Evolutionary conservation across 2,329 filamentous ascomycete genomes (phyloP), one percentile per base, ranked within the genome.

Genomic region (Bipolaris oryzae): DNA sequence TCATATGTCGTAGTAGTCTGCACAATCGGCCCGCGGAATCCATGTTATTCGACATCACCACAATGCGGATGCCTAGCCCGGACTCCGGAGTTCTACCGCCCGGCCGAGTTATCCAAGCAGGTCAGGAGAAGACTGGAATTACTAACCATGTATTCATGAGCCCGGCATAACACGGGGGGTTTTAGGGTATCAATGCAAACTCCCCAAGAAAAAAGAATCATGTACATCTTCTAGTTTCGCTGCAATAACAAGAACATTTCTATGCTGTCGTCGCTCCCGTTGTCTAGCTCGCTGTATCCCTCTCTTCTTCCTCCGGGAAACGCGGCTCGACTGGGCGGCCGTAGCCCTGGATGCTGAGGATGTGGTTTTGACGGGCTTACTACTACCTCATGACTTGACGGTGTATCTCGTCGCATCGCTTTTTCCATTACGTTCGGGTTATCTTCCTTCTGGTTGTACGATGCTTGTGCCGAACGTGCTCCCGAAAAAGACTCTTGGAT

Each of bases 211-310:
- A 41, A 10, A 21, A n/a, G 23, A 42, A 11, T 42, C 21, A 9
- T 7, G 21, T 23, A 42, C 23, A 42, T 15, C 38, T 42, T 42
- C 25, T 33, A 52, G 10, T 56, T 35, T 18, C 31, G 48, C 25
- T 57, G 57, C 16, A 57, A 34, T 10, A 59, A 35, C 9, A 59
- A 35, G 13, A 59, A 46, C 9, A 59, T 56, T 25, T 59, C 53
- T 44, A 44, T 49, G 25, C 57, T 59, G 0, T 50, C 47, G 11
- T 57, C 53, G 11, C 55, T 55, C 2, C 34, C 34, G 13, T 57
- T 53, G 7, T 38, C 45, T 10, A 59, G 3, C 31, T 48, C 44
- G 10, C 44, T 52, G 18, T 59, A 58, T 7, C 33, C 43, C 7
- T 55, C 48, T 21, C 52, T 44, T 34, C 52, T 35, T 15, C 48